Evolutionary conservation across 1,284 basidiomycete species (phyloP).

Genomic region (Puccinia sorghi): DNA sequence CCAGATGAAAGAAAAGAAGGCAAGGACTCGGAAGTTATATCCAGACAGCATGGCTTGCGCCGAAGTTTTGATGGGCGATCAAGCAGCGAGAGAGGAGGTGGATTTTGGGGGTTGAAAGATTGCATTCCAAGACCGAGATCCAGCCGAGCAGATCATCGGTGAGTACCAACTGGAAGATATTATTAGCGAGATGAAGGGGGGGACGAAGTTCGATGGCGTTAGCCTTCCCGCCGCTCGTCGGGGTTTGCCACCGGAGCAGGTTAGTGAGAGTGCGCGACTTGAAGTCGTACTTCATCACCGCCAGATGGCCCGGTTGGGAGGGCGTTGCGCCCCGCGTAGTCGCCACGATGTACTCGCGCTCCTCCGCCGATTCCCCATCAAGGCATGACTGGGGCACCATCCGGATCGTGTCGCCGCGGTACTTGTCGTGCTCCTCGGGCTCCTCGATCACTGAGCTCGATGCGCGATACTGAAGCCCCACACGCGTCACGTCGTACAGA

Average conservation of each 20-base stretch:
- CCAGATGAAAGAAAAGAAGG: no score
- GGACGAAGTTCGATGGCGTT: conserved; percentile 57
- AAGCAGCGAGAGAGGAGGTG: conserved; percentile 51
- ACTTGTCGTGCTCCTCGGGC: conserved; percentile 38
- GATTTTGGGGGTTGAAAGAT: conserved; percentile 12
- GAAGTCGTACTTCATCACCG: conserved; percentile 51
- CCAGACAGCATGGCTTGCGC: conserved; percentile 57
- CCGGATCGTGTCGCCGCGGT: conserved; percentile 56
- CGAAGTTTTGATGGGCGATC: conserved; percentile 48
- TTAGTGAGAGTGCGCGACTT: not conserved
- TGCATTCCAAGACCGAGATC: conserved; percentile 53
- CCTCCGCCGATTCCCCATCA: not conserved
- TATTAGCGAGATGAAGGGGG: conserved; percentile 9
- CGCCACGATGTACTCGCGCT: conserved; percentile 52
- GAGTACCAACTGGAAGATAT: conserved; percentile 49
- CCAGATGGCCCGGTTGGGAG: conserved; percentile 51
- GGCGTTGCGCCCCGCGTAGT: conserved; percentile 54
- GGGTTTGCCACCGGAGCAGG: conserved; percentile 52
- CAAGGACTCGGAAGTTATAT: no score
- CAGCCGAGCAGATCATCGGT: conserved; percentile 56
- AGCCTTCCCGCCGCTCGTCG: conserved; percentile 56
- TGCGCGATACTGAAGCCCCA: conserved; percentile 6
- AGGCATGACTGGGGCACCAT: conserved; percentile 53
- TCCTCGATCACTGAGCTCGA: conserved; percentile 19
- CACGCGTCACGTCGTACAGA: conserved; percentile 4